Evolutionary conservation across 441 rosid genomes (phyloP).

Genomic region (Macaranga tanarius): DNA sequence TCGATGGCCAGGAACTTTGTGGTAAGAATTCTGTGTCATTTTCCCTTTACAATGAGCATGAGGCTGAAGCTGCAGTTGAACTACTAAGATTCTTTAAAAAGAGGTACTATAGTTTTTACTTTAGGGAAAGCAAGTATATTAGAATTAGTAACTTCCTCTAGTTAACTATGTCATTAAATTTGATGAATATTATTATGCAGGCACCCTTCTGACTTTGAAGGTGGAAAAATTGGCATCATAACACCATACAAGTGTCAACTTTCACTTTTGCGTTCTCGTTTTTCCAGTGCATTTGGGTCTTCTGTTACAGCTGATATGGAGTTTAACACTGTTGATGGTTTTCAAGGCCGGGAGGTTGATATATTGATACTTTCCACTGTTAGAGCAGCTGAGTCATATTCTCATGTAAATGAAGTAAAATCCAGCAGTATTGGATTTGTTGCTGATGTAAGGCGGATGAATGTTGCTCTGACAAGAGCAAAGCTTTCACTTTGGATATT

Average conservation of each 20-base stretch:
- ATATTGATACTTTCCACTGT: conserved; percentile 90
- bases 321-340: conserved; percentile 93
- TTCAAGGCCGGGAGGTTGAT: conserved; percentile 97
- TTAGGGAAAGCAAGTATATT: not conserved
- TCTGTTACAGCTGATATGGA: conserved; percentile 76
- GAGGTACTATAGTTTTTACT: conserved; percentile 41
- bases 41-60: conserved; percentile 81
- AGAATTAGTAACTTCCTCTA: not conserved
- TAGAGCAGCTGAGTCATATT: conserved; percentile 63
- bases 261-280: conserved; percentile 73
- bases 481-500: conserved; percentile 91
- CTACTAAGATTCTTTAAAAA: conserved; percentile 68
- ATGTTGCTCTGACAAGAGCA: conserved; percentile 97
- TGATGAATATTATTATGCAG: conserved; percentile 35
- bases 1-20: conserved; percentile 83
- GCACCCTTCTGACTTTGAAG: conserved; percentile 76
- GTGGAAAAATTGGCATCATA: conserved; percentile 81
- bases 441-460: conserved; percentile 94
- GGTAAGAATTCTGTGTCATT: conserved; percentile 72
- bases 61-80: conserved; percentile 92
- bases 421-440: conserved; percentile 88
- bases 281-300: conserved; percentile 76
- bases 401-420: conserved; percentile 34
- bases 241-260: conserved; percentile 95
- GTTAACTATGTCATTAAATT: not conserved